Base-by-base conservation (phyloP, 2,329 filamentous ascomycete species). In the Trichothecium roseum region DNA sequence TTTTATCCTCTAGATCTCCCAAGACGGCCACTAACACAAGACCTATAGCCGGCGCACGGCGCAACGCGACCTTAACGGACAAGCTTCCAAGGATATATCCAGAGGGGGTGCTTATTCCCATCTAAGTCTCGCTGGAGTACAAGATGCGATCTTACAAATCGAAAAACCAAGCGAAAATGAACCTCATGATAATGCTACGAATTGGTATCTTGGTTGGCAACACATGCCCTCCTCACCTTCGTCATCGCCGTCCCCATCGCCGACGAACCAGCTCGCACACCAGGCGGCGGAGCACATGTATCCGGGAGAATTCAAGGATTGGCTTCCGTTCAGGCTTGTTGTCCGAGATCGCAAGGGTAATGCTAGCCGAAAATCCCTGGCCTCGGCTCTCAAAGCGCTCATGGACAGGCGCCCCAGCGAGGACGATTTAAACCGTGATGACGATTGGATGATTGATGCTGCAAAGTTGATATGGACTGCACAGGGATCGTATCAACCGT, bases 101-200 rank as follows among this genome's bases (percentile, higher is more conserved):
- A 37, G 36, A 31, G 40, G 49, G 26, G 47, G 51, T 0, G 46
- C 55, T 13, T 61, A 61, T 33, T 49, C 56, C 16, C 57, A 61
- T 37, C 53, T 61, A n/a, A 56, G 55, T 30, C 47, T 57, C 17
- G 49, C 52, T 26, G 41, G 49, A 5, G 45, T 60, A 9, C 50
- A 56, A 30, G 53, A 59, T 38, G 56, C 52, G 16, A 50, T 61
- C 24, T 36, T 56, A 18, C 49, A 50, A 30, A 44, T 61, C 8
- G 57, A 58, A 22, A 44, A 40, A 10, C 40, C 30, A 24, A 4
- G 30, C 32, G 24, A 18, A 12, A 28, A 17, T 28, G 26, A 28
- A 20, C 16, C 26, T 18, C 14, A n/a, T 12, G 10, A 12, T 22
- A 24, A 10, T 24, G 10, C 6, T 6, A 6, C 20, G 20, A 24